These are phyloP conservation scores for Gastrolobium villosum DNA, from an alignment of 306 rosid species.

Conservation along the genomic window DNA sequence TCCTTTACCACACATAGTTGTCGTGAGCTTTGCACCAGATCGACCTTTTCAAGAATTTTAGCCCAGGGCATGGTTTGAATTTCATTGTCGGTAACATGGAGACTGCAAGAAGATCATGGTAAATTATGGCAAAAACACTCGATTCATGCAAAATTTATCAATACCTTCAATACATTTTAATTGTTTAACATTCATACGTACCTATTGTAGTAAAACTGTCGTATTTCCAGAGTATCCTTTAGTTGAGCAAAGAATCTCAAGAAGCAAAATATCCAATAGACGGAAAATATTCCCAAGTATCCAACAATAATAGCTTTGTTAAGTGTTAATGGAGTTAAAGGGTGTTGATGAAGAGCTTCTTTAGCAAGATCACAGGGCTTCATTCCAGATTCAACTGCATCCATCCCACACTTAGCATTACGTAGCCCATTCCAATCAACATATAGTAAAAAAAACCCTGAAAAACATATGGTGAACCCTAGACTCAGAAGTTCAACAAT, in stretches of 20 bases:
- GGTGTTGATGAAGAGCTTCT: conserved; percentile 87
- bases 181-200: conserved; percentile 40
- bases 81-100: conserved; percentile 82
- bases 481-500: conserved; percentile 90
- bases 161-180: conserved; percentile 23
- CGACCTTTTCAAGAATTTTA: conserved; percentile 84
- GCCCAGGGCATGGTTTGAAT: conserved; percentile 98
- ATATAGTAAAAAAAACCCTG: conserved; percentile 82
- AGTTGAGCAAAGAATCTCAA: conserved; percentile 90
- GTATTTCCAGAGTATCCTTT: conserved; percentile 72
- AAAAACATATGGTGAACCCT: conserved; percentile 86
- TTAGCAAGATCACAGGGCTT: conserved; percentile 94
- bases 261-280: conserved; percentile 92
- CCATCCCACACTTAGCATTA: conserved; percentile 96
- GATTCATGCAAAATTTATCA: conserved; percentile 22
- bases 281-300: conserved; percentile 87
- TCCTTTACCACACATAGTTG: conserved; percentile 88
- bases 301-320: conserved; percentile 82
- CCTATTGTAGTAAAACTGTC: conserved; percentile 87
- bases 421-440: conserved; percentile 98
- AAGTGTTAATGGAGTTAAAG: conserved; percentile 84
- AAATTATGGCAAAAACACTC: conserved; percentile 12
- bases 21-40: conserved; percentile 71
- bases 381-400: conserved; percentile 90
- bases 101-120: conserved; percentile 66